Evolutionary conservation across 805 yeast genomes (phyloP).

Genomic region (Candida tibetensis): DNA sequence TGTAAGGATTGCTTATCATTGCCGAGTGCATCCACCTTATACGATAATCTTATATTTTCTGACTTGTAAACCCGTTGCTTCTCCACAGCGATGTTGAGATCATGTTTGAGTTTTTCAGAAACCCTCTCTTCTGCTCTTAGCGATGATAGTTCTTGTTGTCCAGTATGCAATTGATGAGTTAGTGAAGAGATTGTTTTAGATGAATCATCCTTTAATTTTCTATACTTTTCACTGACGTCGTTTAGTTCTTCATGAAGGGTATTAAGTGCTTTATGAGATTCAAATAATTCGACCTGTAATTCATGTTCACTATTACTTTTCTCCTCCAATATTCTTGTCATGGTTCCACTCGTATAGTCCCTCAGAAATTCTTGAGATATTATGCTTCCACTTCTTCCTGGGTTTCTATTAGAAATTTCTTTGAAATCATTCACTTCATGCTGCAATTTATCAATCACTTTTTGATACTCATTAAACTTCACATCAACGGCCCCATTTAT

Average conservation of each 20-base stretch:
- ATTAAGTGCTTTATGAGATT: slow-evolving; percentile 17
- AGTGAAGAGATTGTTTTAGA: slow-evolving; percentile 21
- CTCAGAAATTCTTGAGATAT: background rate
- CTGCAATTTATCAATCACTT: slow-evolving; percentile 29
- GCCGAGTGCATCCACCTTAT: slow-evolving; percentile 35
- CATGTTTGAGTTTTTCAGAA: slow-evolving; percentile 34
- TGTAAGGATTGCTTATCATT: slow-evolving; percentile 38
- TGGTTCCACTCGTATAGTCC: background rate
- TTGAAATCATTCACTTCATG: slow-evolving; percentile 30
- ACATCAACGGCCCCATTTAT: slow-evolving; percentile 20
- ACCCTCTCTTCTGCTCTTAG: slow-evolving; percentile 14
- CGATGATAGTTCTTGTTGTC: slow-evolving; percentile 14
- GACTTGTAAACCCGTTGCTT: slow-evolving; percentile 43
- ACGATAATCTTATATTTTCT: slow-evolving; percentile 43
- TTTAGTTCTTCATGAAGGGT: slow-evolving; percentile 17
- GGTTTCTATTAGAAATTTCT: slow-evolving; percentile 8
- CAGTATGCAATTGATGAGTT: slow-evolving; percentile 18
- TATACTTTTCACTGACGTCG: slow-evolving; percentile 14
- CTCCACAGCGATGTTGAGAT: slow-evolving; percentile 39
- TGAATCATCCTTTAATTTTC: slow-evolving; percentile 21
- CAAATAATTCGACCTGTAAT: slow-evolving; percentile 15
- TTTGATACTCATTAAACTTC: slow-evolving; percentile 31
- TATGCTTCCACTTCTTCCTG: background rate
- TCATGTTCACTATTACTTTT: slow-evolving; percentile 6
- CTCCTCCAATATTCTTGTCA: background rate